phyloP scores from a whole-genome alignment of 148 eudicot species.

The Arbutus unedo region DNA sequence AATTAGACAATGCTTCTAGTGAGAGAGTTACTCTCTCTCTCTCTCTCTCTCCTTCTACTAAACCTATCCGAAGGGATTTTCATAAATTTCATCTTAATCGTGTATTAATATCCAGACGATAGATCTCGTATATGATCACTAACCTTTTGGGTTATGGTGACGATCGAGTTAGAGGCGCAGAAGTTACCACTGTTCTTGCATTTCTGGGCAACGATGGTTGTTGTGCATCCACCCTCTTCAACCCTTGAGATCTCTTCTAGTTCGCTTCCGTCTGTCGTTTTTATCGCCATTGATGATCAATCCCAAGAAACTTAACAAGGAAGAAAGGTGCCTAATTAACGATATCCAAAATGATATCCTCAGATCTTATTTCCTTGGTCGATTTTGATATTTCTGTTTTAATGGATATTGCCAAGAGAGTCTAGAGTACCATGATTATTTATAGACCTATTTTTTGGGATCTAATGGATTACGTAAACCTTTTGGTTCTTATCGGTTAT shows the following conservation, averaged over 20 bases:
- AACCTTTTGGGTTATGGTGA: slow-evolving; percentile 51
- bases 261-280: neutral
- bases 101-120: no score
- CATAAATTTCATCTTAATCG: neutral
- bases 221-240: slow-evolving; percentile 26
- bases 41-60: no score
- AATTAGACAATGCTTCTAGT: no score
- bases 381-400: neutral
- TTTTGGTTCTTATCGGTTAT: neutral
- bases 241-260: slow-evolving; percentile 25
- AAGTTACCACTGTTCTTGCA: neutral
- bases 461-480: neutral
- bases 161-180: slow-evolving; percentile 35
- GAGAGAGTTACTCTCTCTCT: no score
- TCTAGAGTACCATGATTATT: neutral
- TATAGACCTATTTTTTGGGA: neutral
- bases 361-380: neutral
- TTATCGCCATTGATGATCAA: slow-evolving; percentile 14
- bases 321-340: neutral
- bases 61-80: no score
- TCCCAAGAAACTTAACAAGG: neutral
- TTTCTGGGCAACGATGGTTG: neutral
- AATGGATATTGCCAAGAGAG: neutral
- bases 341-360: neutral
- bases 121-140: neutral